Evolutionary conservation across 306 rosid genomes (phyloP).

Genomic region (Trichosanthes cucumerina): DNA sequence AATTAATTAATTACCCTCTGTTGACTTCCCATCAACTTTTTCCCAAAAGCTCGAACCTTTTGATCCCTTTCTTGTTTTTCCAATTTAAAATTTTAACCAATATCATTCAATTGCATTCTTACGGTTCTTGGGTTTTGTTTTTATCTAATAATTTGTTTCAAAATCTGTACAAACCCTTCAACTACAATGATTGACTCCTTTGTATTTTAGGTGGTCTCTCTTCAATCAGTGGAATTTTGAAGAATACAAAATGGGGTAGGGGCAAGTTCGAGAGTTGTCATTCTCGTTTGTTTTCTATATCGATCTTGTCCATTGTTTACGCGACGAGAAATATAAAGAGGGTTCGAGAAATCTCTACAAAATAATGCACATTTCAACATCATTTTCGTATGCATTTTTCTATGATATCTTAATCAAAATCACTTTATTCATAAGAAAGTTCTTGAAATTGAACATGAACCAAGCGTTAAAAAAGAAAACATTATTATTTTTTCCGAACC

Average conservation of each 20-base stretch:
- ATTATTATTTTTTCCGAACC: neutral
- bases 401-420: neutral
- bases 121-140: neutral
- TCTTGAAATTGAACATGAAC: neutral
- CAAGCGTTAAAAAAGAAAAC: neutral
- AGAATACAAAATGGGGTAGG: neutral
- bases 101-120: too few species aligned
- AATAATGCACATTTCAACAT: neutral
- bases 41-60: neutral
- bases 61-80: neutral
- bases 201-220: neutral
- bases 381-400: neutral
- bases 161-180: neutral
- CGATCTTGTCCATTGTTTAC: neutral
- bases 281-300: neutral
- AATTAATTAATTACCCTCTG: too few species aligned
- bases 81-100: neutral
- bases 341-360: neutral
- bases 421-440: neutral
- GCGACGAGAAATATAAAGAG: neutral
- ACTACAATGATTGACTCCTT: neutral
- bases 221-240: neutral
- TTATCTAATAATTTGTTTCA: neutral
- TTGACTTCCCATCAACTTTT: conserved; percentile 4
- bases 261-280: neutral